phyloP scores from a whole-genome alignment of 2,329 filamentous ascomycete species.

The Conoideocrella luteorostrata region DNA sequence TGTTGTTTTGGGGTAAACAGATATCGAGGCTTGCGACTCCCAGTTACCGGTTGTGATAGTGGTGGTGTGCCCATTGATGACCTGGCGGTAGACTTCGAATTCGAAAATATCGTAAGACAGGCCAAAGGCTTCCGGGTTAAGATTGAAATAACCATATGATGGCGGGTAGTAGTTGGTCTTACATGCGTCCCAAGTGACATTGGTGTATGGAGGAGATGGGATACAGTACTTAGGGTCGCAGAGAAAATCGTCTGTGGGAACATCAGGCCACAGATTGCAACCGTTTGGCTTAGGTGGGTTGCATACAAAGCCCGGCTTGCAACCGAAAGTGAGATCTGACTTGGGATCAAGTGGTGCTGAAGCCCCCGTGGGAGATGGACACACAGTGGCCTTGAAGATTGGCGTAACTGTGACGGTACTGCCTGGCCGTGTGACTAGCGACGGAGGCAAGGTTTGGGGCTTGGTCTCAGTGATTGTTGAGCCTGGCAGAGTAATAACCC shows the following conservation, averaged over 20 bases:
- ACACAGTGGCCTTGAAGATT: constrained; percentile 29
- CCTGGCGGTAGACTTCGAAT: constrained; percentile 30
- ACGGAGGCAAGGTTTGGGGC: constrained; percentile 19
- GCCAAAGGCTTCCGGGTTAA: constrained; percentile 56
- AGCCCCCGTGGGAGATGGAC: constrained; percentile 37
- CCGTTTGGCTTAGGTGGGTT: constrained; percentile 40
- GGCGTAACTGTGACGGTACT: constrained; percentile 22
- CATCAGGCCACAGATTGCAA: constrained; percentile 45
- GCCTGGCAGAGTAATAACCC: constrained; percentile 25
- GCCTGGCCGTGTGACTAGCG: constrained; percentile 22
- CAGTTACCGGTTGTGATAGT: constrained; percentile 51
- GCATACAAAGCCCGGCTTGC: constrained; percentile 46
- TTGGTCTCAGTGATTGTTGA: constrained; percentile 24
- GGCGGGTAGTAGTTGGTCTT: constrained; percentile 46
- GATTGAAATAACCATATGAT: constrained; percentile 52
- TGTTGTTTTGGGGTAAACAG: constrained; percentile 18
- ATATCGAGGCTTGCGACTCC: constrained; percentile 43
- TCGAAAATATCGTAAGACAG: constrained; percentile 57
- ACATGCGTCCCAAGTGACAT: constrained; percentile 36
- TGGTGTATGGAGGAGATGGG: constrained; percentile 28
- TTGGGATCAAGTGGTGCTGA: constrained; percentile 23
- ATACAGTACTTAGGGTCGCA: constrained; percentile 42
- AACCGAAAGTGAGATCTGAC: constrained; percentile 47
- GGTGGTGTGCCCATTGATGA: constrained; percentile 28
- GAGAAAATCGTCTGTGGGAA: constrained; percentile 38